These are phyloP conservation scores for Orbilia quercus DNA, from an alignment of 2,329 filamentous ascomycete genomes.

Conservation along the genomic window DNA sequence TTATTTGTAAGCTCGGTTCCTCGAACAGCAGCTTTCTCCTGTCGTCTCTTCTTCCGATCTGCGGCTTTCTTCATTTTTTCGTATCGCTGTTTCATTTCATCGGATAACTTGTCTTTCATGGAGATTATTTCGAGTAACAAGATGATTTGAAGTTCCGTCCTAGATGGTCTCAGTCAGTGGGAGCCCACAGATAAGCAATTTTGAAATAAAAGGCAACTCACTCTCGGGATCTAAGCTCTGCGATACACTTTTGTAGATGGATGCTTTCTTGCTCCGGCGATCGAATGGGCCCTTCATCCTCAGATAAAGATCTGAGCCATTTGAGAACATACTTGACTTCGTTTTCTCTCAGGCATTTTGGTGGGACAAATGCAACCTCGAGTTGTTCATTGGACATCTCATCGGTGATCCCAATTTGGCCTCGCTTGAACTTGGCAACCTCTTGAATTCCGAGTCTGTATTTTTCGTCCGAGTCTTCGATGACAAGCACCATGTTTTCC, in stretches of 20 bases:
- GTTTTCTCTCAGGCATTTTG: constrained; percentile 48
- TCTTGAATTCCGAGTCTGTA: constrained; percentile 36
- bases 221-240: constrained; percentile 46
- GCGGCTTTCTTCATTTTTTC: constrained; percentile 60
- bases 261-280: constrained; percentile 40
- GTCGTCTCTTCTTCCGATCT: constrained; percentile 63
- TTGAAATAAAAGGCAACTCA: constrained; percentile 9
- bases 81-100: constrained; percentile 63
- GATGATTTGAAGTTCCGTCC: constrained; percentile 81
- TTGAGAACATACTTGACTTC: constrained; percentile 55
- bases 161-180: neutral
- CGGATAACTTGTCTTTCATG: constrained; percentile 69
- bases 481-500: constrained; percentile 40
- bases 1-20: constrained; percentile 59
- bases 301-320: constrained; percentile 42
- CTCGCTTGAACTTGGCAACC: constrained; percentile 22
- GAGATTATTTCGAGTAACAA: constrained; percentile 80
- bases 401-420: constrained; percentile 19
- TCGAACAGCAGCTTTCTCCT: constrained; percentile 63
- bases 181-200: neutral
- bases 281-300: constrained; percentile 39
- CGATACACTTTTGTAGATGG: constrained; percentile 38
- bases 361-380: constrained; percentile 38
- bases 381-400: constrained; percentile 42
- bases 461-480: constrained; percentile 52